These are phyloP conservation scores for Besnoitia besnoiti DNA, from an alignment of 169 alveolate genomes.

Conservation along the genomic window DNA sequence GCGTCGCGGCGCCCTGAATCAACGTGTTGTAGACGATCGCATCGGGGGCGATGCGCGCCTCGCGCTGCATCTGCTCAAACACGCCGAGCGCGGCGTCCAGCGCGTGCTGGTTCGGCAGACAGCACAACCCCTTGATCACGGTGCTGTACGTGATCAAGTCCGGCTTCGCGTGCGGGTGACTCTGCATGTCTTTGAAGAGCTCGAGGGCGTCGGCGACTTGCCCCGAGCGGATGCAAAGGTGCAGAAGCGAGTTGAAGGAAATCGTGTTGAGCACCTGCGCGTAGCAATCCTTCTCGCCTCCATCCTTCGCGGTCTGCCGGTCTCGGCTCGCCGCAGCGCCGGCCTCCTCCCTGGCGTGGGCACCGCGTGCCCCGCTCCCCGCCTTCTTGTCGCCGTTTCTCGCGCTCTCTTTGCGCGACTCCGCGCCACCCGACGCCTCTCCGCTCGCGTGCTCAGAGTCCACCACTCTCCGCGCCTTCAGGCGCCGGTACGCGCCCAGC, in stretches of 20 bases:
- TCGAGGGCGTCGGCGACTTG: slow-evolving; percentile 75
- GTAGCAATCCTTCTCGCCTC: neutral
- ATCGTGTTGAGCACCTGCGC: slow-evolving; percentile 34
- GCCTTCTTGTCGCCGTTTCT: neutral
- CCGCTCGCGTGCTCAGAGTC: neutral
- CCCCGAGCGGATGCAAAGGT: slow-evolving; percentile 40
- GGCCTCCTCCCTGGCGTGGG: neutral
- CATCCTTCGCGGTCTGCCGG: neutral
- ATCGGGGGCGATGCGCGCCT: slow-evolving; percentile 2
- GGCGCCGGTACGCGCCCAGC: slow-evolving; percentile 28
- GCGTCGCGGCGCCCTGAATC: slow-evolving; percentile 45
- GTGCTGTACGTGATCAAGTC: slow-evolving; percentile 83
- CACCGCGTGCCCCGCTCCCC: neutral
- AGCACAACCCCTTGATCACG: slow-evolving; percentile 89
- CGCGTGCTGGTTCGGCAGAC: slow-evolving; percentile 72
- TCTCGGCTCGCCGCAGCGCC: neutral
- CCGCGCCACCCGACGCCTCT: neutral
- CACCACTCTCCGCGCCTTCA: neutral
- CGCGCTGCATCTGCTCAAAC: slow-evolving; percentile 45
- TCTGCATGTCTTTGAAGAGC: slow-evolving; percentile 81
- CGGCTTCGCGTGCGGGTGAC: slow-evolving; percentile 46
- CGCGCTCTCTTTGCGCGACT: neutral
- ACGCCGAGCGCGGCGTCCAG: slow-evolving; percentile 26
- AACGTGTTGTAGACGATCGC: slow-evolving; percentile 40
- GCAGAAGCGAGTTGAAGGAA: slow-evolving; percentile 37